Evolutionary conservation across 2,329 filamentous ascomycete species (phyloP).

Genomic region (Delphinella strobiligena): DNA sequence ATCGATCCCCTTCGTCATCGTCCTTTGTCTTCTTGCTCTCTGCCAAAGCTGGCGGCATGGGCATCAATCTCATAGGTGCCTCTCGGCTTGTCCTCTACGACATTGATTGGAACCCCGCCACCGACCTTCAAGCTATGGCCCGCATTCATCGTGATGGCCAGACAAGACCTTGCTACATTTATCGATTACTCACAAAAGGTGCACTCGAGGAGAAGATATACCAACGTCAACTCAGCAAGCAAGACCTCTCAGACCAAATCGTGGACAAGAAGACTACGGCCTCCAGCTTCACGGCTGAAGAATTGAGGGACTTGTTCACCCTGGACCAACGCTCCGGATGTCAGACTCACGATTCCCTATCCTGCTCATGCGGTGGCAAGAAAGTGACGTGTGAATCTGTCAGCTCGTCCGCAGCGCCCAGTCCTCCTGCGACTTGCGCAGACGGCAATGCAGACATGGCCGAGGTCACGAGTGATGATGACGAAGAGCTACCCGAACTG

Average conservation of each 20-base stretch:
- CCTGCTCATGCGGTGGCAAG: conserved; percentile 47
- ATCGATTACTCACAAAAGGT: conserved; percentile 55
- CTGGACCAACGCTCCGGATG: conserved; percentile 49
- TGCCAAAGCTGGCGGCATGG: conserved; percentile 58
- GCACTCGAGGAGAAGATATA: conserved; percentile 65
- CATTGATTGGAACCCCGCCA: conserved; percentile 65
- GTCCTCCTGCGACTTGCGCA: background rate
- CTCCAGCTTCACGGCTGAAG: conserved; percentile 52
- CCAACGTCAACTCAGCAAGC: conserved; percentile 60
- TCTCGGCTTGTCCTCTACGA: conserved; percentile 60
- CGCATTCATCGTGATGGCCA: conserved; percentile 63
- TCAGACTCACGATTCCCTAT: conserved; percentile 56
- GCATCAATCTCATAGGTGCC: conserved; percentile 59
- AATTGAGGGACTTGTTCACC: conserved; percentile 54
- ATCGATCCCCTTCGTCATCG: conserved; percentile 41
- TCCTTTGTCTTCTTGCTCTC: conserved; percentile 61
- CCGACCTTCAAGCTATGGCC: conserved; percentile 63
- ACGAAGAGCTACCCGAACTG: conserved; percentile 20
- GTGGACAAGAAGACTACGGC: conserved; percentile 53
- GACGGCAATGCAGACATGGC: background rate
- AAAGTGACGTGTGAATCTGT: no score
- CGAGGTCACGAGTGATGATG: conserved; percentile 15
- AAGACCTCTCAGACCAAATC: conserved; percentile 57
- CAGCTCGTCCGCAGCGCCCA: no score
- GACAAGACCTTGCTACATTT: conserved; percentile 55